Conservation (phyloP, 1,284 basidiomycete genomes). For the Cryptococcus jaspeensis region DNA sequence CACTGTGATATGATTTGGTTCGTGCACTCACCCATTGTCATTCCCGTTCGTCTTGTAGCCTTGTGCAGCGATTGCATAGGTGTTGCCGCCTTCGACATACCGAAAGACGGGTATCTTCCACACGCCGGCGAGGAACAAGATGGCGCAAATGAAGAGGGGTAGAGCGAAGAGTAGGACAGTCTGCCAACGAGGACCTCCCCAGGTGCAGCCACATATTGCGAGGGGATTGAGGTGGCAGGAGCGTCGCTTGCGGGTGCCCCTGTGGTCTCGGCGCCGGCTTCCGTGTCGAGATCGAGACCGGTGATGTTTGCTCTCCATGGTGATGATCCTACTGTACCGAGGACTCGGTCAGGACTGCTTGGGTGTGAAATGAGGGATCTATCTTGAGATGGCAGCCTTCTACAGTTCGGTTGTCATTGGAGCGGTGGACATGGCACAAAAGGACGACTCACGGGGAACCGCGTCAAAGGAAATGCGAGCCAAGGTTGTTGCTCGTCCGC, state of each 20-base stretch:
- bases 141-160: constrained; percentile 3
- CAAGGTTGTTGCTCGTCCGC: too few relatives aligned
- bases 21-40: constrained; percentile 15
- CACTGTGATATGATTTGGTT: not conserved
- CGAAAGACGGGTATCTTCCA: constrained; percentile 13
- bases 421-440: too few relatives aligned
- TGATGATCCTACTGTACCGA: too few relatives aligned
- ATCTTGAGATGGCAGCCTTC: too few relatives aligned
- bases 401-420: too few relatives aligned
- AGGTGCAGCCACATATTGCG: constrained; percentile 7
- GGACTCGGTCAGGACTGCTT: too few relatives aligned
- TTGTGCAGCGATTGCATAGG: not conserved
- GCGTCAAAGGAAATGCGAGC: too few relatives aligned
- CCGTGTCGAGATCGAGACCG: too few relatives aligned
- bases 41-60: not conserved
- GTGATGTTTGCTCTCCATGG: too few relatives aligned
- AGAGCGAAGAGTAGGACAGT: constrained; percentile 9
- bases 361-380: too few relatives aligned
- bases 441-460: too few relatives aligned
- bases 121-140: constrained; percentile 16
- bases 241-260: not conserved
- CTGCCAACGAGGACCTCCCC: constrained; percentile 5
- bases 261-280: too few relatives aligned
- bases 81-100: constrained; percentile 1
- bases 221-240: constrained; percentile 1